Evolutionary conservation across 2,329 filamentous ascomycete species (phyloP).

Genomic region (Hymenoscyphus fructigenus): DNA sequence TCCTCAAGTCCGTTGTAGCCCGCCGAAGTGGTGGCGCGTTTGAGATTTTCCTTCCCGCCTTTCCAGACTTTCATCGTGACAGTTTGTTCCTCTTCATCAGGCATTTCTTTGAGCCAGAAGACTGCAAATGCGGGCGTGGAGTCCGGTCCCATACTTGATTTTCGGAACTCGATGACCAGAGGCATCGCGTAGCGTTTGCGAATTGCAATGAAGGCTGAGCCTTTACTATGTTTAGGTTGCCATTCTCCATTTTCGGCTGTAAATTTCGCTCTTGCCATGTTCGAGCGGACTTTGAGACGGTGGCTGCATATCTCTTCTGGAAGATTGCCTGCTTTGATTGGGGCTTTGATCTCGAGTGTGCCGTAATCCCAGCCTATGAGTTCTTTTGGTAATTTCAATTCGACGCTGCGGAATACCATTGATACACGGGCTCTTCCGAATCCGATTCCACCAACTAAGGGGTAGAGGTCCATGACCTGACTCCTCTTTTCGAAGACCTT

Average conservation of each 20-base stretch:
- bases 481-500: constrained; percentile 62
- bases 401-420: constrained; percentile 70
- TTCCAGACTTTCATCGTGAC: constrained; percentile 65
- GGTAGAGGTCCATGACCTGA: constrained; percentile 65
- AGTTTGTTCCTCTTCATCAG: constrained; percentile 63
- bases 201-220: constrained; percentile 53
- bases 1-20: constrained; percentile 40
- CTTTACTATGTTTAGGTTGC: constrained; percentile 47
- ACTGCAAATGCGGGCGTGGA: constrained; percentile 61
- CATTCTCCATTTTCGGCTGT: constrained; percentile 47
- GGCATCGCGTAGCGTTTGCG: constrained; percentile 59
- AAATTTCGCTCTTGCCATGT: constrained; percentile 57
- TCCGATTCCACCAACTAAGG: constrained; percentile 70
- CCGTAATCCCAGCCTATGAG: constrained; percentile 71
- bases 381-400: constrained; percentile 57
- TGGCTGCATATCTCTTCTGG: constrained; percentile 49
- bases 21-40: constrained; percentile 50
- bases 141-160: constrained; percentile 52
- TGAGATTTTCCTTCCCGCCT: constrained; percentile 50
- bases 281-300: constrained; percentile 56
- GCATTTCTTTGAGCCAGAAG: constrained; percentile 68
- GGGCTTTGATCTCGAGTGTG: constrained; percentile 62
- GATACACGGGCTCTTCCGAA: constrained; percentile 68
- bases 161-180: constrained; percentile 58
- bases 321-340: constrained; percentile 45